Conservation (phyloP, 1,284 basidiomycete species). For the Phellinidium pouzarii region DNA sequence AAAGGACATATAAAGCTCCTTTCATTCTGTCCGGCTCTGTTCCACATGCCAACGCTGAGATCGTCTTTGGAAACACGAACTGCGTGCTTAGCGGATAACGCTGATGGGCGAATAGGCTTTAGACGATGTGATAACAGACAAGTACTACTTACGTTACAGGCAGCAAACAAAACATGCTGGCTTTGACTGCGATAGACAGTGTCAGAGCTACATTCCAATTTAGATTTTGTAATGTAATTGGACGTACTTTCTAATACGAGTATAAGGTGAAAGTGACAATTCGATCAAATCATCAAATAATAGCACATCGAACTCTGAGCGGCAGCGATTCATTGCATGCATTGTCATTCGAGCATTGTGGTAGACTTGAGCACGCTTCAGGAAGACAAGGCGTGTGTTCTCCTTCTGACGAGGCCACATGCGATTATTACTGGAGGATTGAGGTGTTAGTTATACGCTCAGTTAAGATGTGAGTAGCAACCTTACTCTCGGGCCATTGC, state of each 20-base stretch:
- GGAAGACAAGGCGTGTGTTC: constrained; percentile 68
- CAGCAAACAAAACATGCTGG: constrained; percentile 64
- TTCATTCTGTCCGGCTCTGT: constrained; percentile 93
- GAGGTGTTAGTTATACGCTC: constrained; percentile 12
- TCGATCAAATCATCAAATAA: constrained; percentile 77
- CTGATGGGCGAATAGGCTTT: constrained; percentile 30
- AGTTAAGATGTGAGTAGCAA: not conserved
- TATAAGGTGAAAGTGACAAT: constrained; percentile 82
- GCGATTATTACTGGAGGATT: constrained; percentile 47
- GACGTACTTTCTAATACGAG: constrained; percentile 63
- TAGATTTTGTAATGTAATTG: not conserved
- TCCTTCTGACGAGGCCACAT: constrained; percentile 68
- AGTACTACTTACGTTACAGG: constrained; percentile 46
- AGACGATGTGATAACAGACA: constrained; percentile 4
- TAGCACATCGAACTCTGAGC: constrained; percentile 76
- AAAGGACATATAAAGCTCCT: constrained; percentile 85
- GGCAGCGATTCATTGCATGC: constrained; percentile 74
- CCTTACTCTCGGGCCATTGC: constrained; percentile 62
- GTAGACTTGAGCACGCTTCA: constrained; percentile 77
- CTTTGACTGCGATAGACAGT: constrained; percentile 46
- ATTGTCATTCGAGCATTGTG: constrained; percentile 68
- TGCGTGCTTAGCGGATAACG: constrained; percentile 81
- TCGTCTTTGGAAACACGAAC: constrained; percentile 64
- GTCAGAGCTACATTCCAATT: constrained; percentile 3
- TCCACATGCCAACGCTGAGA: constrained; percentile 68